phyloP scores from a whole-genome alignment of 164 flowering plant genomes.

The Magnolia officinalis region DNA sequence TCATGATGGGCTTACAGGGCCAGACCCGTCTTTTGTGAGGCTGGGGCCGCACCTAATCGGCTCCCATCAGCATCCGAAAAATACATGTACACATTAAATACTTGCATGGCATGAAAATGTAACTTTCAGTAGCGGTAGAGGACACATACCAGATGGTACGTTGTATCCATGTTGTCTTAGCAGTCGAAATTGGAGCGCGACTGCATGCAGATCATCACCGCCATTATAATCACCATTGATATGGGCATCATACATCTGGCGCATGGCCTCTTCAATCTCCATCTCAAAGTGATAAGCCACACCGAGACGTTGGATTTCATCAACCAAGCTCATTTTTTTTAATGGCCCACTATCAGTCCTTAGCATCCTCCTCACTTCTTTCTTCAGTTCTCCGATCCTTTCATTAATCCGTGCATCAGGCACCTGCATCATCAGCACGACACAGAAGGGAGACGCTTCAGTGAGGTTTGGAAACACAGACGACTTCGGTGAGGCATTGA shows the following conservation, averaged over 20 bases:
- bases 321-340: neutral
- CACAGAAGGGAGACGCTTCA: too few species aligned
- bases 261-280: constrained; percentile 10
- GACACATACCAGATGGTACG: constrained; percentile 19
- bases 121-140: too few species aligned
- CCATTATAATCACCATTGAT: neutral
- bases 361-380: neutral
- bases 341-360: neutral
- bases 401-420: neutral
- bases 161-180: constrained; percentile 21
- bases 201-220: constrained; percentile 13
- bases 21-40: too few species aligned
- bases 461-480: too few species aligned
- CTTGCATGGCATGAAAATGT: too few species aligned
- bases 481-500: too few species aligned
- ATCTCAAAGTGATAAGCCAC: constrained; percentile 11
- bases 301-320: constrained; percentile 14
- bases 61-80: too few species aligned
- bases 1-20: too few species aligned
- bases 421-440: neutral
- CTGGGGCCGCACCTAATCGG: too few species aligned
- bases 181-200: constrained; percentile 25
- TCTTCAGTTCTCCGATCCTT: neutral
- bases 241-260: neutral
- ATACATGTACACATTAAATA: too few species aligned